Evolutionary conservation across 371 early-diverging fungal species (phyloP).

Genomic region (Mucor irregularis): DNA sequence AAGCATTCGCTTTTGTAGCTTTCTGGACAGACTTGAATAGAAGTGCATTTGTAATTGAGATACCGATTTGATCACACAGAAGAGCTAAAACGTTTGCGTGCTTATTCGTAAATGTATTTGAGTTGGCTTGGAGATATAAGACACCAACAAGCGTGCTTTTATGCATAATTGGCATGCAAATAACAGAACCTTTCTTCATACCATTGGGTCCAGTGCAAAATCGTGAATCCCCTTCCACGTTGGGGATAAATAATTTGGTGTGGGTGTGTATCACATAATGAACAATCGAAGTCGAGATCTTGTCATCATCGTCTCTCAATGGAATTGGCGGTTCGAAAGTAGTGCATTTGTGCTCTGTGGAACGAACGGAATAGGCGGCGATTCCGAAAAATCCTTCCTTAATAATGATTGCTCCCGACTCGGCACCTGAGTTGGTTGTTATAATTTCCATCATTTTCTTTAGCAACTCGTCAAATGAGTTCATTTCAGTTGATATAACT

Average conservation of each 20-base stretch:
- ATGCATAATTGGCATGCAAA: constrained; percentile 60
- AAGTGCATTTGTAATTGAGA: constrained; percentile 61
- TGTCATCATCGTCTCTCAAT: constrained; percentile 35
- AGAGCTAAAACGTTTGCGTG: constrained; percentile 56
- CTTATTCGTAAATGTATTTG: constrained; percentile 56
- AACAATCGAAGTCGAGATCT: constrained; percentile 37
- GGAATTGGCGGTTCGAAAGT: constrained; percentile 44
- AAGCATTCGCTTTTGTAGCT: constrained; percentile 38
- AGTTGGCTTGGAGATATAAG: constrained; percentile 55
- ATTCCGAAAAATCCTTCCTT: constrained; percentile 47
- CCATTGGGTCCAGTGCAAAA: constrained; percentile 34
- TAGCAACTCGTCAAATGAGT: constrained; percentile 46
- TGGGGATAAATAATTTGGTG: constrained; percentile 40
- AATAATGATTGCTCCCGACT: constrained; percentile 46
- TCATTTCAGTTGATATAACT: constrained; percentile 52
- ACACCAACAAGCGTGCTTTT: constrained; percentile 56
- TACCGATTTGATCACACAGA: constrained; percentile 62
- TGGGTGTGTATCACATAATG: constrained; percentile 47
- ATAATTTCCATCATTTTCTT: constrained; percentile 50
- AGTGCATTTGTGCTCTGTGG: constrained; percentile 21
- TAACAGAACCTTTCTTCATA: constrained; percentile 39
- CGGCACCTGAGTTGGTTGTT: constrained; percentile 47
- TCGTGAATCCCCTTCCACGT: constrained; percentile 39
- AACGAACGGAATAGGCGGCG: constrained; percentile 37
- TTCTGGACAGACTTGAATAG: constrained; percentile 52